Evolutionary conservation across 1,139 yeast species (phyloP), one percentile per base, ranked within the genome.

Genomic region (Taiozyma sp.): DNA sequence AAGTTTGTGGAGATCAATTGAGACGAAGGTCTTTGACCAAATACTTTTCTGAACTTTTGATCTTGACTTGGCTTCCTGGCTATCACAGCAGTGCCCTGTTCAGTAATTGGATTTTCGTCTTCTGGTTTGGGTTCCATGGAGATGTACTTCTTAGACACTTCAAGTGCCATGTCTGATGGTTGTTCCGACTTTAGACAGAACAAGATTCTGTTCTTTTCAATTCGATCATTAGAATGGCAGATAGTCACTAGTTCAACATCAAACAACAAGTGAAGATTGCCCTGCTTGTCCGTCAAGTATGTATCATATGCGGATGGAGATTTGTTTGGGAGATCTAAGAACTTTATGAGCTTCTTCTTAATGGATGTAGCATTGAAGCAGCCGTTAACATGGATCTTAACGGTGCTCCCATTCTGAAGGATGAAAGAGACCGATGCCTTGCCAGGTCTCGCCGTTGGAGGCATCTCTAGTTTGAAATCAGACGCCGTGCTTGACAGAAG

Each of bases 1-100:
- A 93, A 73, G 64, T 93, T 91, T 13, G 93, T 84, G 1, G 97
- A 89, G 57, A 93, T 93, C 63, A 91, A 79, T 65, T 91, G 97
- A 57, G 95, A 85, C 2, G 97, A 93, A 13, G 99, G 99, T 62
- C 98, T 76, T 65, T 90, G 97, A 16, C 96, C 96, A 65, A 87
- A 86, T 57, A 89, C 80, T 55, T 79, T 79, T 57, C 79, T 78
- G 69, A 75, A 72, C 52, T 56, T 64, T 48, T 53, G 60, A 63
- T 59, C 56, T 27, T 56, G 57, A 13, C 46, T 40, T 16, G 51
- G 49, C 14, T 30, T 29, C 13, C 47, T 45, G 1, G 48, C n/a
- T 8, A 28, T 44, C 8, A 19, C 8, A 14, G 30, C 13, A 50
- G 43, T 4, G 19, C 8, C 1, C 16, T 24, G 29, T 19, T 39